Percentiles rank a stretch among this genome's conserved stretches.
Conservation (phyloP, 2,329 filamentous ascomycete species). For the Fusarium marasasianum region DNA sequence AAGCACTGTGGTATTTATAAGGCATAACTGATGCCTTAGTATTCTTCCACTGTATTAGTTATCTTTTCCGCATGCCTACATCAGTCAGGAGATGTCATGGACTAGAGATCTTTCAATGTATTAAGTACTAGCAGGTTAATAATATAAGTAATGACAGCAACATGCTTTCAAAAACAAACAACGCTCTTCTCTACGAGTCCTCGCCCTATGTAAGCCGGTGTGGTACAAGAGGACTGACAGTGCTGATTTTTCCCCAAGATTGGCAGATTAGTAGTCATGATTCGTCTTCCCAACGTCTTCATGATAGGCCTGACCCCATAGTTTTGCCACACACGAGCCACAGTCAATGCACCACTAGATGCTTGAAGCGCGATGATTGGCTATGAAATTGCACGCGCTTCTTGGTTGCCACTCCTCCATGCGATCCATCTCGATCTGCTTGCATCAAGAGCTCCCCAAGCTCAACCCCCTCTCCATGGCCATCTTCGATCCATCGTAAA, state of each 20-base stretch:
- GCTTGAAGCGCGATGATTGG: constrained; percentile 15
- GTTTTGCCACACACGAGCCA: constrained; percentile 19
- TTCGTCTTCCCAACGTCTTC: not conserved
- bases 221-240: not conserved
- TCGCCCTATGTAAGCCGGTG: not conserved
- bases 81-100: not conserved
- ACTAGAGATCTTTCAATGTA: not conserved
- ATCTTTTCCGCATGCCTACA: not conserved
- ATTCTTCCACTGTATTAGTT: not conserved
- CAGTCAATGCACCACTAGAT: constrained; percentile 22
- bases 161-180: not conserved
- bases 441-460: constrained; percentile 39
- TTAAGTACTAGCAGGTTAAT: not conserved
- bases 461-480: constrained; percentile 38
- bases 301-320: constrained; percentile 1
- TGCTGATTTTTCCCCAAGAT: not conserved
- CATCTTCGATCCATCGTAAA: constrained; percentile 39
- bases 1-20: too few species aligned
- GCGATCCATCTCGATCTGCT: constrained; percentile 41
- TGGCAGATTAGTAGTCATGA: not conserved
- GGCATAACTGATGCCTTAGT: not conserved
- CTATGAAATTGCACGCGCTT: constrained; percentile 37
- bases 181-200: not conserved
- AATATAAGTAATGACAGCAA: not conserved
- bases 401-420: constrained; percentile 38